Base-by-base conservation (phyloP, 2,329 filamentous ascomycete species). In the Coniella lustricola region DNA sequence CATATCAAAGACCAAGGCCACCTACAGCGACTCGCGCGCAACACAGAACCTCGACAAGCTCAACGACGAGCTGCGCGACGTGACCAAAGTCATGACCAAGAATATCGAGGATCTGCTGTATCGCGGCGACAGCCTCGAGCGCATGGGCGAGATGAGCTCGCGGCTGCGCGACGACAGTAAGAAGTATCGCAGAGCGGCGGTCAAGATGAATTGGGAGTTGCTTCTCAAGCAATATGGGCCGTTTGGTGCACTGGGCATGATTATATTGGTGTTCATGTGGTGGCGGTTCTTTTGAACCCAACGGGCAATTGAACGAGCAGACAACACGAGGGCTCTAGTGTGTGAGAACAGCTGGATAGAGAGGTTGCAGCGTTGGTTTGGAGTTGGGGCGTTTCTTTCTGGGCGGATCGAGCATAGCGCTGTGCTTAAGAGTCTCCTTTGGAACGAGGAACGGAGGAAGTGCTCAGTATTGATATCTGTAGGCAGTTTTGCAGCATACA, bases 21-120 rank as follows among this genome's bases (percentile, higher is more conserved):
- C 90, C 22, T 98, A 98, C 69, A 87, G 93, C 60, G 93, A 98
- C 67, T 82, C 86, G 47, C 84, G 93, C 56, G 93, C 93, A 14
- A 81, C 87, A 13, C 87, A 90, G 69, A 97, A 97, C 69, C 79
- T 98, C 50, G 89, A 94, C 68, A 90, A 91, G 70, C 75, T 98
- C 56, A 97, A 98, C 64, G 89, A 96, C 63, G 94, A 98, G 76
- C 79, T 98, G 56, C 85, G 90, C 66, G 93, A 97, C 68, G 94
- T 98, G 48, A 97, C 93, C 1, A 90, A 96, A 71, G 90, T 98
- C 63, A 98, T 98, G 94, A 97, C 90, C 48, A 97, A 97, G 80
- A 98, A 98, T 67, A 97, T 98, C 58, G 93, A 98, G 74, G 93
- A 98, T 67, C 72, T 98, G 62, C 73, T 98, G 46, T 98, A 98